Evolutionary conservation across 345 rosid genomes (phyloP).

Genomic region (Acer campestre): DNA sequence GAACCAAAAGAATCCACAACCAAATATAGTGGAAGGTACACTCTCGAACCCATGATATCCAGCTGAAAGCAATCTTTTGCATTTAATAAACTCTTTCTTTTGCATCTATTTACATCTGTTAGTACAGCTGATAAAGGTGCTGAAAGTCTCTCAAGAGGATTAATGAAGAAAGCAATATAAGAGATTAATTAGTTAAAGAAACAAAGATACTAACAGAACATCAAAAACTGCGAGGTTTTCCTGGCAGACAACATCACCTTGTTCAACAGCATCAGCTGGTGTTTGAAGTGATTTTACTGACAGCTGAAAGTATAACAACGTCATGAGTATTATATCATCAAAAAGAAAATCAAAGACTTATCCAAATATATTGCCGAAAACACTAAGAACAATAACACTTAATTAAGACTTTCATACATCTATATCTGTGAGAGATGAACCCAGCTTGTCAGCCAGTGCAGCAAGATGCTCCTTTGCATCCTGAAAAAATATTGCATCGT

Average conservation of each 20-base stretch:
- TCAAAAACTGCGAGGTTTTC: constrained; percentile 53
- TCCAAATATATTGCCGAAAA: constrained; percentile 7
- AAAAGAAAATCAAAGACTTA: background rate
- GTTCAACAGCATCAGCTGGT: constrained; percentile 78
- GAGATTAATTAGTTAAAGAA: constrained; percentile 31
- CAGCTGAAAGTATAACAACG: constrained; percentile 60
- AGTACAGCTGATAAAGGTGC: background rate
- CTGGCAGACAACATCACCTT: constrained; percentile 78
- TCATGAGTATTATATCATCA: constrained; percentile 29
- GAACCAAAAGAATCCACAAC: background rate
- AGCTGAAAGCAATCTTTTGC: constrained; percentile 1
- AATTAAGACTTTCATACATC: constrained; percentile 53
- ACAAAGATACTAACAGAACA: constrained; percentile 48
- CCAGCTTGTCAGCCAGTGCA: constrained; percentile 93
- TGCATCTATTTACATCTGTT: background rate
- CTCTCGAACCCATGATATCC: constrained; percentile 5
- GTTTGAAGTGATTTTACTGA: constrained; percentile 64
- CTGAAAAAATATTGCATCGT: constrained; percentile 44
- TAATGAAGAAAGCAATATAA: constrained; percentile 10
- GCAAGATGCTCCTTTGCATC: constrained; percentile 98
- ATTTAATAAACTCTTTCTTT: background rate
- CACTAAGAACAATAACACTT: constrained; percentile 22
- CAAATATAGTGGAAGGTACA: background rate
- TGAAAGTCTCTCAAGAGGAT: constrained; percentile 1
- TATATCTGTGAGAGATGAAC: constrained; percentile 83